Evolutionary conservation across 352 stramenopile species (phyloP), one percentile per base, ranked within the genome.

Genomic region (Pythium insidiosum): DNA sequence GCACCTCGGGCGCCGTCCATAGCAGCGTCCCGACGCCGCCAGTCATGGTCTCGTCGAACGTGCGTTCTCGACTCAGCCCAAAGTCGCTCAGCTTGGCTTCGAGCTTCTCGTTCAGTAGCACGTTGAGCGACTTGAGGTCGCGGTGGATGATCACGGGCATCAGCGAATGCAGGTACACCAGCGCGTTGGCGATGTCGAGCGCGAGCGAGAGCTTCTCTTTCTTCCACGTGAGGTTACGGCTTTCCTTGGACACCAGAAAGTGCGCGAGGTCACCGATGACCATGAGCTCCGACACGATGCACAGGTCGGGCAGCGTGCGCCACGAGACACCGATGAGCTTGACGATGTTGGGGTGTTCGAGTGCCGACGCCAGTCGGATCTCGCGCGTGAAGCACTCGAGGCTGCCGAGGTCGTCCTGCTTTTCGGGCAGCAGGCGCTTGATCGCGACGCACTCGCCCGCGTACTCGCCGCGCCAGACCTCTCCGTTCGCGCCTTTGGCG

Each of bases 61-160:
- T 38, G 13, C 40, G 24, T 37, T 50, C 33, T 10, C 43, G 43
- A 21, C 29, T 42, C 26, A 50, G 28, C n/a, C 43, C 43, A 42
- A 50, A 50, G 31, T 50, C 43, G 19, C 29, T 50, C 18, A 61
- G 47, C 31, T 61, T 61, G 19, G 46, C 53, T 39, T 48, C 36
- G 10, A 61, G 35, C 36, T 52, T 36, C 6, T 52, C 47, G 16
- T 37, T 55, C 20, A 61, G 39, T 16, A 56, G 43, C 4, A 61
- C 53, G 28, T 61, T 61, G 11, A 50, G 29, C 18, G 46, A 45
- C 29, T 61, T 61, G 46, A 61, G 46, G 24, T 61, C 52, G 25
- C 53, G 53, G 25, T 61, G 53, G 18, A 61, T 43, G 24, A 61
- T 40, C 25, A 53, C 46, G 20, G 53, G 53, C 11, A 30, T 22